A percentile compares a stretch with the other conserved stretches of the same genome.
These are phyloP conservation scores for Boletus rubroflammeus DNA, from an alignment of 768 basidiomycete species.

Conservation along the genomic window DNA sequence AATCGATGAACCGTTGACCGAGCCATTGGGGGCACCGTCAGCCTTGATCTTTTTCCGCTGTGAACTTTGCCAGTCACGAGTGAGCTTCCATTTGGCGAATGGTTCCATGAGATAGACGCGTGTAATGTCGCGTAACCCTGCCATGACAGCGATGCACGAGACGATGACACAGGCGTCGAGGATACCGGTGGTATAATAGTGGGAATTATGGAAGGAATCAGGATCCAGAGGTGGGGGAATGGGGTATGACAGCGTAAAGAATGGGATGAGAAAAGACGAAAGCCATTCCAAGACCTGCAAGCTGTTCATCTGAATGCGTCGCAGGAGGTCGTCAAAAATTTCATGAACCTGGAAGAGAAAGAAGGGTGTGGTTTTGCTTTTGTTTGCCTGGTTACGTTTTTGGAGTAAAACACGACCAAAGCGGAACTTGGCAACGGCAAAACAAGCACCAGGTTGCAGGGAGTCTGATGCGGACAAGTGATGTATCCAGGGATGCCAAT, in stretches of 20 bases:
- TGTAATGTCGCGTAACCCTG: constrained; percentile 74
- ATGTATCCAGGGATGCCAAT: background rate
- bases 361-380: constrained; percentile 25
- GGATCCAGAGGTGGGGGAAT: constrained; percentile 48
- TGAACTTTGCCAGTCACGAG: constrained; percentile 42
- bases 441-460: constrained; percentile 1
- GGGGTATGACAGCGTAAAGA: constrained; percentile 73
- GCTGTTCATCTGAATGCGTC: constrained; percentile 36
- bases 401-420: constrained; percentile 27
- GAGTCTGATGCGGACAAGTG: background rate
- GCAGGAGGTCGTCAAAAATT: constrained; percentile 33
- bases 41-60: constrained; percentile 17
- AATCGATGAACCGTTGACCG: constrained; percentile 19
- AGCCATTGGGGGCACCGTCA: constrained; percentile 26
- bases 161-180: constrained; percentile 78
- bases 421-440: constrained; percentile 4
- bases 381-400: constrained; percentile 34
- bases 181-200: constrained; percentile 69
- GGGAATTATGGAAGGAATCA: constrained; percentile 70
- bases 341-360: constrained; percentile 27
- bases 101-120: constrained; percentile 77
- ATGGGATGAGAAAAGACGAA: constrained; percentile 56
- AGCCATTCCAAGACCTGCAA: constrained; percentile 40
- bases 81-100: constrained; percentile 74
- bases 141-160: constrained; percentile 82